Evolutionary conservation across 2,329 filamentous ascomycete genomes (phyloP).

Genomic region (Ophiobolus disseminans): DNA sequence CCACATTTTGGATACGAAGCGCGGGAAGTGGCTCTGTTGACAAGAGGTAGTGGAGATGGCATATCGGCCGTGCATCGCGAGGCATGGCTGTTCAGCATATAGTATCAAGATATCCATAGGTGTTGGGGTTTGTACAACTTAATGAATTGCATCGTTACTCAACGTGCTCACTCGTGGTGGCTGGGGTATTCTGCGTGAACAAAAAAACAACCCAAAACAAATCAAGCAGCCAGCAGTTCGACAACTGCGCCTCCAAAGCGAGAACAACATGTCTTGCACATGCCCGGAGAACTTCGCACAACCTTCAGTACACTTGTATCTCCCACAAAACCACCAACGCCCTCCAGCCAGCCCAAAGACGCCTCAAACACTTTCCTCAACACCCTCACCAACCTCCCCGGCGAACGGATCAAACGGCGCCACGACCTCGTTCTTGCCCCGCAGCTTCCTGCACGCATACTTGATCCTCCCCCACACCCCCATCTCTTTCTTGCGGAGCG

Average conservation of each 20-base stretch:
- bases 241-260: too few species aligned
- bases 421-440: slow-evolving; percentile 10
- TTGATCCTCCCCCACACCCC: slow-evolving; percentile 8
- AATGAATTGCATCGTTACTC: slow-evolving; percentile 1
- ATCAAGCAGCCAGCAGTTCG: neutral
- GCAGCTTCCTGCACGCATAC: neutral
- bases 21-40: too few species aligned
- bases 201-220: neutral
- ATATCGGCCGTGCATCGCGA: neutral
- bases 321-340: too few species aligned
- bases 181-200: too few species aligned
- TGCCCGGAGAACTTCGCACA: too few species aligned
- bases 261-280: too few species aligned
- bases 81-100: neutral
- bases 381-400: neutral
- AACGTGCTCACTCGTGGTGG: too few species aligned
- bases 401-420: slow-evolving; percentile 17
- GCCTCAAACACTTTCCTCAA: neutral
- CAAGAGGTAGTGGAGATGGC: too few species aligned
- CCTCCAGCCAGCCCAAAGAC: too few species aligned
- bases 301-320: too few species aligned
- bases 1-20: slow-evolving; percentile 36
- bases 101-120: slow-evolving; percentile 1
- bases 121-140: slow-evolving; percentile 2
- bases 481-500: slow-evolving; percentile 7